Evolutionary conservation across 305 asterid genomes (phyloP), one percentile per base, ranked within the genome.

Genomic region (Solanum hybrid): DNA sequence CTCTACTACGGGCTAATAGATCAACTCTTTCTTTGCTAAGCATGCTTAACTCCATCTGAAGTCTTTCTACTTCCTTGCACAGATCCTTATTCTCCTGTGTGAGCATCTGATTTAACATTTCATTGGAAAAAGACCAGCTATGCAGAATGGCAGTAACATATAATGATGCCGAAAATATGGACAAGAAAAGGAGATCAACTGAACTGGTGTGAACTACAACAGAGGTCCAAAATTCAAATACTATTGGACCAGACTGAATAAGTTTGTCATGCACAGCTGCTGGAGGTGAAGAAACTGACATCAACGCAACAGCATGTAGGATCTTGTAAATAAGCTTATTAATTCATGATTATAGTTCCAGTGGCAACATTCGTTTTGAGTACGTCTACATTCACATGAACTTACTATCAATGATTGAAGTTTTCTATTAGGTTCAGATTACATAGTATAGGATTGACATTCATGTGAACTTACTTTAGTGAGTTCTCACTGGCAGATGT

Each of bases 21-120:
- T 89, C 87, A 89, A 92, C 94, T 92, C 92, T 93, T 90, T 93
- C 97, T 89, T 94, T 92, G 91, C 90, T 92, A 70, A 94, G 93
- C 89, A 29, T 91, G 89, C 89, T 89, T 90, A 94, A 81, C 90
- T 95, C 97, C 94, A 92, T 90, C 89, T 91, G 93, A 88, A 95
- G 93, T 76, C 89, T 93, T 87, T 93, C 95, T 24, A 94, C 92
- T 92, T 94, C 94, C 89, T 93, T 94, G 32, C 90, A 79, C 29
- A 91, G 57, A 86, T 57, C 85, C 61, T 61, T 90, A 90, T 91
- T 90, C 85, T 93, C 91, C 32, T 89, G 88, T 7, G 88, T 82
- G 61, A 92, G 90, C 45, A 87, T 73, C 65, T 92, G 90, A 86
- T 89, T 89, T 90, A 76, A 89, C 51, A 57, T 90, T 92, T 94